A percentile compares a stretch with the other conserved stretches of the same genome.
Conservation (phyloP, 106 monocot species). For the Dendrobium officinale region DNA sequence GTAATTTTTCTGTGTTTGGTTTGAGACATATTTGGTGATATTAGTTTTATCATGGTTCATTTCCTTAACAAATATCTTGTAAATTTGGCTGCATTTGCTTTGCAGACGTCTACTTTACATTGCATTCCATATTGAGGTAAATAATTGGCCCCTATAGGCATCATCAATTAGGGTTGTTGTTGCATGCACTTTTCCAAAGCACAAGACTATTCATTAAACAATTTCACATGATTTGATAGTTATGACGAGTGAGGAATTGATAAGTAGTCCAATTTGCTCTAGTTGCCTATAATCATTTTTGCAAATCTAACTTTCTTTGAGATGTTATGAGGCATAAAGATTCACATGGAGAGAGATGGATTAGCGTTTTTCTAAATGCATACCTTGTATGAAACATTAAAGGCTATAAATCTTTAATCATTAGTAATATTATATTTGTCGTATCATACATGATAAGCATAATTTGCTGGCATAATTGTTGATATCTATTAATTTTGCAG, state of each 20-base stretch:
- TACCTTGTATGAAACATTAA: no score
- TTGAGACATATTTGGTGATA: not conserved
- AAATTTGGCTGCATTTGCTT: not conserved
- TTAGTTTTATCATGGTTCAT: not conserved
- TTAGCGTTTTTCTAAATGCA: not conserved
- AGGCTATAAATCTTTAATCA: no score
- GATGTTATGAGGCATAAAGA: no score
- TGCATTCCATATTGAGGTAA: not conserved
- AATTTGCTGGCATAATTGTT: not conserved
- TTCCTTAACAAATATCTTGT: not conserved
- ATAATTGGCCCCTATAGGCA: not conserved
- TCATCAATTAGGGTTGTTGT: not conserved
- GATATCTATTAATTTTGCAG: constrained; percentile 13
- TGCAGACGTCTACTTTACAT: not conserved
- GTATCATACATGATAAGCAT: not conserved
- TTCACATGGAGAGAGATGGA: no score
- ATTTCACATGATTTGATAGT: no score
- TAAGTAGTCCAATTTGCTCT: not conserved
- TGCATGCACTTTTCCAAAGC: not conserved
- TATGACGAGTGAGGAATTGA: no score
- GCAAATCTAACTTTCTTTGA: no score
- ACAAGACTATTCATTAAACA: no score
- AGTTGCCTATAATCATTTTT: not conserved
- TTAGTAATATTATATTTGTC: not conserved
- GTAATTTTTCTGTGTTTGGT: not conserved